phyloP scores from a whole-genome alignment of 1,284 basidiomycete genomes.

The Mycena sp. region DNA sequence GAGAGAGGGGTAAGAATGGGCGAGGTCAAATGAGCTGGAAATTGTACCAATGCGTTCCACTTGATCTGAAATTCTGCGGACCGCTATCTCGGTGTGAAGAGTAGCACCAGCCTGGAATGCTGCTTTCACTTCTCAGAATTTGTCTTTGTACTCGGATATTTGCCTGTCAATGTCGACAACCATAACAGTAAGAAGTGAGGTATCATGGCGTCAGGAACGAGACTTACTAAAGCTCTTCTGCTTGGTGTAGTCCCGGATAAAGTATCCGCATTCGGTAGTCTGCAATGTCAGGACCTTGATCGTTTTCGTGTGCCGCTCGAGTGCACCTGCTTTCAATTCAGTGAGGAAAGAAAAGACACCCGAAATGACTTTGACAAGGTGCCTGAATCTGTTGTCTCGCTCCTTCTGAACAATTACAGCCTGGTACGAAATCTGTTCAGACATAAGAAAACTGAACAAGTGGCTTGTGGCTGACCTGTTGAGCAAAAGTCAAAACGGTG shows the following conservation, averaged over 20 bases:
- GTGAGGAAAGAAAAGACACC: constrained; percentile 10
- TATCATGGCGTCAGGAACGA: neutral
- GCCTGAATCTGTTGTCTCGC: constrained; percentile 5
- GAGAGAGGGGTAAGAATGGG: neutral
- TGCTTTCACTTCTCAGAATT: constrained; percentile 7
- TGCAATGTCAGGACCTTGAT: constrained; percentile 18
- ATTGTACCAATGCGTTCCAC: constrained; percentile 2
- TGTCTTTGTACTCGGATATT: constrained; percentile 13
- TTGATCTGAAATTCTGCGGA: constrained; percentile 10
- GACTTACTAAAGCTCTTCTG: constrained; percentile 25
- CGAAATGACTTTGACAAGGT: constrained; percentile 5
- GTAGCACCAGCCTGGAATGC: constrained; percentile 6
- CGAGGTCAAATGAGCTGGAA: no score
- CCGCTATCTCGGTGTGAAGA: constrained; percentile 9
- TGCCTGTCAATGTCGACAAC: constrained; percentile 7
- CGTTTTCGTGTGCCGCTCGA: constrained; percentile 17
- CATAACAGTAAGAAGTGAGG: neutral
- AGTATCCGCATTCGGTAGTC: constrained; percentile 29
- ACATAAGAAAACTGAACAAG: neutral
- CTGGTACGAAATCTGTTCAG: neutral
- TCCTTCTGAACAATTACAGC: constrained; percentile 3
- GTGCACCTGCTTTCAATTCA: neutral
- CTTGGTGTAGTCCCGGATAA: constrained; percentile 30
- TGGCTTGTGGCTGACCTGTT: constrained; percentile 16
- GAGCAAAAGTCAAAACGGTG: constrained; percentile 8